Conservation (phyloP, 1,284 basidiomycete genomes). For the Papiliotrema terrestris region DNA sequence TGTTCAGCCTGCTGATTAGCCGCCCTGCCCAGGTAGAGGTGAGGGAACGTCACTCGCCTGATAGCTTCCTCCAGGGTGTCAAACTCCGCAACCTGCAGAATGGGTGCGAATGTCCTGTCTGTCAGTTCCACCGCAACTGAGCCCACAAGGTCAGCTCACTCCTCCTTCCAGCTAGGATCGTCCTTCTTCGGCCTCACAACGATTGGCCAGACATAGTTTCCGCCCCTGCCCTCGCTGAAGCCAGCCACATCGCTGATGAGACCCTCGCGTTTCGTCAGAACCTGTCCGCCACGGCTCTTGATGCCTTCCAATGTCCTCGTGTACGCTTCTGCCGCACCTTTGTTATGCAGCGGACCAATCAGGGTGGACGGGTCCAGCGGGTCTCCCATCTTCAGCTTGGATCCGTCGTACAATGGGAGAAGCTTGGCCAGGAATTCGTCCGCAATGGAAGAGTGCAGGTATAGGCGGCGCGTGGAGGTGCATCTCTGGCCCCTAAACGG, state of each 20-base stretch:
- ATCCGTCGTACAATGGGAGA: conserved; percentile 58
- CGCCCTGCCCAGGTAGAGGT: too few species aligned
- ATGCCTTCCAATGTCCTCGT: conserved; percentile 62
- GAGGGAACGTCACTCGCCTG: too few species aligned
- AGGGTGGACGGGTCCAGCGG: conserved; percentile 70
- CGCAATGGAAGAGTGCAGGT: conserved; percentile 78
- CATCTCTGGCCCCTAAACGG: conserved; percentile 71
- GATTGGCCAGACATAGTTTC: conserved; percentile 85
- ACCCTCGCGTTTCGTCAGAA: conserved; percentile 50
- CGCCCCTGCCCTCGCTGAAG: conserved; percentile 56
- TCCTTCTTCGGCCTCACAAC: conserved; percentile 56
- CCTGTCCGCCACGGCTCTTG: conserved; percentile 64
- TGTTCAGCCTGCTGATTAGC: conserved; percentile 63
- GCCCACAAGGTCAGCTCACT: conserved; percentile 60
- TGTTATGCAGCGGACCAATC: conserved; percentile 81
- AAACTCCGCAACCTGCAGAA: conserved; percentile 83
- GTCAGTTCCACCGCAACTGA: conserved; percentile 48
- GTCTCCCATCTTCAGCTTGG: conserved; percentile 65
- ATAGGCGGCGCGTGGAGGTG: conserved; percentile 85
- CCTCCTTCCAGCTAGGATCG: conserved; percentile 43
- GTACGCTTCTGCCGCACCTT: conserved; percentile 64
- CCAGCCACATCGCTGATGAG: conserved; percentile 19
- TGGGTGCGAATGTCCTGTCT: conserved; percentile 38
- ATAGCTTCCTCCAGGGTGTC: conserved; percentile 88
- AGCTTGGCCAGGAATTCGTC: conserved; percentile 70